Conservation (phyloP, 352 stramenopile species). For the Blastocystis sp. region DNA sequence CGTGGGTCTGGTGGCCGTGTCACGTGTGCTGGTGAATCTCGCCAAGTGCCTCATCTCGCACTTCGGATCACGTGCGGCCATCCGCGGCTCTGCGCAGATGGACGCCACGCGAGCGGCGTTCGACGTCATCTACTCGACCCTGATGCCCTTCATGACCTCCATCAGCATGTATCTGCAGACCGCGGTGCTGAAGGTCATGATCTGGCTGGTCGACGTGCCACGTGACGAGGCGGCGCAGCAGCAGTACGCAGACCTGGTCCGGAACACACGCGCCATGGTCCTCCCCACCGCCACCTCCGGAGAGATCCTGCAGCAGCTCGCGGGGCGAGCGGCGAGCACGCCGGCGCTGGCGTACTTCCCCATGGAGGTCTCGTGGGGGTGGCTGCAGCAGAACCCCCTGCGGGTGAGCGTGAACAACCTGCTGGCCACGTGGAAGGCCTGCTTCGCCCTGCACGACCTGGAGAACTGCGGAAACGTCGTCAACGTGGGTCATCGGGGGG, state of each 20-base stretch:
- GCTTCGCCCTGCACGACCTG: conserved; percentile 16
- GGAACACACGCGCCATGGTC: not conserved
- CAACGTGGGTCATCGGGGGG: not conserved
- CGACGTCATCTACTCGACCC: not conserved
- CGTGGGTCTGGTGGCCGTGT: not conserved
- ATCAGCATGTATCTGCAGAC: conserved; percentile 44
- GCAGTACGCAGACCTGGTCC: not conserved
- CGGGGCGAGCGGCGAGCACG: not conserved
- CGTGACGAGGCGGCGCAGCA: not conserved
- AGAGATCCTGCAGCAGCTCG: conserved; percentile 5
- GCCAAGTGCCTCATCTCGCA: conserved; percentile 12
- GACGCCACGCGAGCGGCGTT: not conserved
- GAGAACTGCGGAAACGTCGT: not conserved
- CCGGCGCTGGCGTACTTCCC: conserved; percentile 27
- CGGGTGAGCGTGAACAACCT: not conserved
- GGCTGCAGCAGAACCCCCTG: not conserved
- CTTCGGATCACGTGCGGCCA: not conserved
- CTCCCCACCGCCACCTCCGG: not conserved
- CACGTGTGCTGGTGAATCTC: not conserved
- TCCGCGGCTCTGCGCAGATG: not conserved
- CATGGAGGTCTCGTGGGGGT: conserved; percentile 23
- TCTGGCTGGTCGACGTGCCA: conserved; percentile 41
- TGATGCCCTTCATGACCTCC: not conserved
- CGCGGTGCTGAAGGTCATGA: not conserved
- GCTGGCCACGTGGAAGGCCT: not conserved